Conservation (phyloP, 2,329 filamentous ascomycete genomes). For the Ophiosphaerella korrae region DNA sequence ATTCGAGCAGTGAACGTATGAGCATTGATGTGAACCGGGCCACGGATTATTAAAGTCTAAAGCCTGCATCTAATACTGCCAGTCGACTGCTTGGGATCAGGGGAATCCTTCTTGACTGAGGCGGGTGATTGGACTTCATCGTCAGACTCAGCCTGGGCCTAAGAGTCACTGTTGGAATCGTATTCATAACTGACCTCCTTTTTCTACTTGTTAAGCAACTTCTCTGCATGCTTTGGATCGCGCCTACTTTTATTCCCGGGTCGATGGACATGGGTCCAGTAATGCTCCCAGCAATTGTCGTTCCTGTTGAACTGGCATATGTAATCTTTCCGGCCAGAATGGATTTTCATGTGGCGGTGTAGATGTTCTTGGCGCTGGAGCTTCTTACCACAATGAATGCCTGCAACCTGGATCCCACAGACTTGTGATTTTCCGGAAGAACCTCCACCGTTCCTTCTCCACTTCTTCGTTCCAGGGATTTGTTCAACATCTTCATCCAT, state of each 20-base stretch:
- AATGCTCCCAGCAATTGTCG: constrained; percentile 45
- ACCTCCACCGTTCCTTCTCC: constrained; percentile 3
- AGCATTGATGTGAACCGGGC: neutral
- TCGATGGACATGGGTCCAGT: constrained; percentile 33
- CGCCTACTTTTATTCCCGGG: constrained; percentile 35
- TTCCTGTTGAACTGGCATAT: constrained; percentile 38
- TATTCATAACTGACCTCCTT: constrained; percentile 22
- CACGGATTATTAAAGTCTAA: neutral
- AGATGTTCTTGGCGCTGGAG: constrained; percentile 41
- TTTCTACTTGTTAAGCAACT: constrained; percentile 30
- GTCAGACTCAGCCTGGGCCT: neutral
- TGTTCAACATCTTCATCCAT: constrained; percentile 7
- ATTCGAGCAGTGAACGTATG: neutral
- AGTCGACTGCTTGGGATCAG: constrained; percentile 3
- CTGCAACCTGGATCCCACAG: neutral
- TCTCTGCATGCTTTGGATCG: constrained; percentile 35
- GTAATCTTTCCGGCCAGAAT: constrained; percentile 25
- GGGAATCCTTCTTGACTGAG: neutral
- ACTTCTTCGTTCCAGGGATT: constrained; percentile 4
- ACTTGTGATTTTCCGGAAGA: neutral
- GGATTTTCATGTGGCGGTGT: constrained; percentile 36
- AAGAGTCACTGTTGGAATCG: constrained; percentile 9
- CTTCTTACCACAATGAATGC: constrained; percentile 10
- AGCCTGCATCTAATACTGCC: constrained; percentile 6
- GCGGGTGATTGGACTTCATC: constrained; percentile 6